These are phyloP conservation scores for Talaromyces sp. DNA, from an alignment of 2,329 filamentous ascomycete genomes.

Conservation along the genomic window DNA sequence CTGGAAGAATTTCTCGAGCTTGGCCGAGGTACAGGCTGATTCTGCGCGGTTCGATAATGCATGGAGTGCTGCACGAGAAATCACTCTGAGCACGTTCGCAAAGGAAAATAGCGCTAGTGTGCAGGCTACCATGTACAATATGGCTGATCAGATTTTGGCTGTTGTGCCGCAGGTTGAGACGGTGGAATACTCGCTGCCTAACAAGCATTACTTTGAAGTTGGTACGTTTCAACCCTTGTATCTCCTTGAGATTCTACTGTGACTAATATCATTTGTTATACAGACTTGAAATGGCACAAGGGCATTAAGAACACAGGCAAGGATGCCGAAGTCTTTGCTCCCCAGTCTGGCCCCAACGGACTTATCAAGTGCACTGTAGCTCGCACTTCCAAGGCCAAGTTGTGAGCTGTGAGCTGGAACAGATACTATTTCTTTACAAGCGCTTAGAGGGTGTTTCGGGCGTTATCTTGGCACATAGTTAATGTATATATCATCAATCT, in stretches of 20 bases:
- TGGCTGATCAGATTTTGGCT: conserved; percentile 81
- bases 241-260: background rate
- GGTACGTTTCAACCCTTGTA: conserved; percentile 37
- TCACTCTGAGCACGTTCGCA: conserved; percentile 90
- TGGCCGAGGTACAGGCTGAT: conserved; percentile 65
- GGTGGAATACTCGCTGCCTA: conserved; percentile 82
- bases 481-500: conserved; percentile 9
- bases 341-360: conserved; percentile 88
- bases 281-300: conserved; percentile 96
- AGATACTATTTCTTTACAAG: background rate
- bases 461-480: background rate
- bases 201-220: conserved; percentile 99
- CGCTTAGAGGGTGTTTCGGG: conserved; percentile 5
- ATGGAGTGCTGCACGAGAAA: conserved; percentile 71
- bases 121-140: conserved; percentile 98
- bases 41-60: conserved; percentile 71
- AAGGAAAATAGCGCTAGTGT: conserved; percentile 88
- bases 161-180: conserved; percentile 66
- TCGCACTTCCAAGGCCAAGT: conserved; percentile 33
- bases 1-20: conserved; percentile 68
- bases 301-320: conserved; percentile 90
- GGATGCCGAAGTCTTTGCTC: conserved; percentile 92
- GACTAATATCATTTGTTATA: background rate
- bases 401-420: conserved; percentile 30
- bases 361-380: conserved; percentile 88